These are phyloP conservation scores for Garcia nutans DNA, from an alignment of 345 rosid species.

Conservation along the genomic window DNA sequence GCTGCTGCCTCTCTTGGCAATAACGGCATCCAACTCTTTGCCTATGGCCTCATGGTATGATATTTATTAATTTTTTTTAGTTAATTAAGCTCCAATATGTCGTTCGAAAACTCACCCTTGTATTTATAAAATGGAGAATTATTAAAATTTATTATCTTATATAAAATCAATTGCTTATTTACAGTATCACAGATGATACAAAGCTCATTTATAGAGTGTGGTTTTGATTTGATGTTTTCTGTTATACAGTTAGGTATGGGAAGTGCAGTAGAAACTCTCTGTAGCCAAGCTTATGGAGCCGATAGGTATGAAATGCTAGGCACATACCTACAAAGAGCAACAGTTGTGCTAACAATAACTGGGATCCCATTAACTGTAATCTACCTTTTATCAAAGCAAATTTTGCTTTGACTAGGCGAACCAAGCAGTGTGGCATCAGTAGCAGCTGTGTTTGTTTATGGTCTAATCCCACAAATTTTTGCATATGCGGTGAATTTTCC, in stretches of 20 bases:
- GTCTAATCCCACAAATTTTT: slow-evolving; percentile 28
- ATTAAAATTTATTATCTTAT: too few relatives aligned
- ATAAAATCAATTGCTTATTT: neutral
- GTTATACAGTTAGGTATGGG: slow-evolving; percentile 28
- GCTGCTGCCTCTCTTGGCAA: slow-evolving; percentile 31
- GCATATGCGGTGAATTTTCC: slow-evolving; percentile 28
- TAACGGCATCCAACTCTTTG: slow-evolving; percentile 29
- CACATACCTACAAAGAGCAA: slow-evolving; percentile 24
- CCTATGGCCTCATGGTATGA: slow-evolving; percentile 30
- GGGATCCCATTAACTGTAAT: slow-evolving; percentile 20
- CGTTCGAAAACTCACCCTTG: too few relatives aligned
- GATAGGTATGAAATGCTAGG: slow-evolving; percentile 23
- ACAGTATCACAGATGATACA: too few relatives aligned
- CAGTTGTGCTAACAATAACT: slow-evolving; percentile 12
- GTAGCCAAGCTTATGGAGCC: slow-evolving; percentile 33
- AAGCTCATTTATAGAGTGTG: too few relatives aligned
- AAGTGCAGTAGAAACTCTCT: slow-evolving; percentile 31
- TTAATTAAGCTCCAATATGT: too few relatives aligned
- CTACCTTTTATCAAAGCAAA: slow-evolving; percentile 22
- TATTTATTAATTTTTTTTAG: too few relatives aligned
- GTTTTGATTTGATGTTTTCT: neutral
- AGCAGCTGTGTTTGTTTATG: slow-evolving; percentile 25
- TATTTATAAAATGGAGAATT: too few relatives aligned
- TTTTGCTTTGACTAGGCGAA: slow-evolving; percentile 24
- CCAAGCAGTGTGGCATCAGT: slow-evolving; percentile 12